Evolutionary conservation across 1,284 basidiomycete genomes (phyloP), one percentile per base, ranked within the genome.

Genomic region (Cutaneotrichosporon arboriforme): DNA sequence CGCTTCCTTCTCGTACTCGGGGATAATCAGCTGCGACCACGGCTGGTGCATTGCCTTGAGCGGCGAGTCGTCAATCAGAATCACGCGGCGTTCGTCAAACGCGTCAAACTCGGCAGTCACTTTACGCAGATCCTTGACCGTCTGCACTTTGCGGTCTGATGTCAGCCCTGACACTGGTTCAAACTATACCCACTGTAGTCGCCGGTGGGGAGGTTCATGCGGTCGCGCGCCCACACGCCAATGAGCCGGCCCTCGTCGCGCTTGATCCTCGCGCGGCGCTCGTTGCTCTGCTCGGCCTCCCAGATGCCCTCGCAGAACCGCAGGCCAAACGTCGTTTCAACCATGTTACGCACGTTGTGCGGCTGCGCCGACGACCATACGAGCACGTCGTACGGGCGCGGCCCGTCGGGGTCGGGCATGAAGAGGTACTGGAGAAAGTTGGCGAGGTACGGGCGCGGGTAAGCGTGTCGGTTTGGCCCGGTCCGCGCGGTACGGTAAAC

Each of bases 321-420:
- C 4, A 46, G 51, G 2, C 67, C 70, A 54, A 75, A 73, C 15
- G 62, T 57, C 12, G 46, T 46, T 44, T 71, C 65, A 10, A 75
- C 69, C 74, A 75, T 75, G 1, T 39, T 49, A 17, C 67, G 50
- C 8, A 75, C 74, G 46, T 75, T 75, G 45, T 71, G 65, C 9
- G 72, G 72, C 51, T 74, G 72, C 4, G 74, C 74, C 4, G 68
- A 70, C 23, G 62, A 65, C 74, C 74, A 75, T 15, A 75, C 72
- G 35, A 73, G 69, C 3, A 69, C 69, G 39, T 72, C 68, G 63
- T 65, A 75, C 9, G 67, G 60, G 14, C 66, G 34, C 35, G 4
- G 46, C 14, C 9, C 38, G 7, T 38, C 49, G 14, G 49, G 37
- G 31, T 67, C 64, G 10, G 69, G 57, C 2, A 55, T 43, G 45